phyloP scores from a whole-genome alignment of 2,329 filamentous ascomycete genomes.

The Aspergillus tamarii region DNA sequence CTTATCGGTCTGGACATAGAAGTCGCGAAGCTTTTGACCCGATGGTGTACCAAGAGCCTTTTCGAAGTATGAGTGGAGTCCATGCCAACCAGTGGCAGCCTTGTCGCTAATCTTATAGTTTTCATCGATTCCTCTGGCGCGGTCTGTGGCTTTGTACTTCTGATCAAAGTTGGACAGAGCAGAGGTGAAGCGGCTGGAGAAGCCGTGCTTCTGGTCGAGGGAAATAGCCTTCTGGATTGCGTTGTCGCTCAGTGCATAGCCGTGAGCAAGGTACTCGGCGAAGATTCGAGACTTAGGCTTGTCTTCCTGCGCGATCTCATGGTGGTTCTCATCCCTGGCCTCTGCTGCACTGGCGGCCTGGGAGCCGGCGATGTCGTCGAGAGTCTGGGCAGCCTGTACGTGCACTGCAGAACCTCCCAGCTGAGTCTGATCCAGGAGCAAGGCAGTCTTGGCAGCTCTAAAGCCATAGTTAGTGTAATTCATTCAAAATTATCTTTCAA shows the following conservation, averaged over 20 bases:
- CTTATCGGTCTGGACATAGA: constrained; percentile 82
- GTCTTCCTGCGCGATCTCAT: constrained; percentile 89
- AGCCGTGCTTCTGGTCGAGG: constrained; percentile 86
- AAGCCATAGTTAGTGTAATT: constrained; percentile 8
- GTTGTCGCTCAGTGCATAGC: constrained; percentile 78
- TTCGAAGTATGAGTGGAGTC: constrained; percentile 88
- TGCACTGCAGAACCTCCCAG: constrained; percentile 76
- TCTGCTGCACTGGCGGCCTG: constrained; percentile 60
- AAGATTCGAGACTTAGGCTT: constrained; percentile 93
- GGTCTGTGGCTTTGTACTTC: constrained; percentile 86
- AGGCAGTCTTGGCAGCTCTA: constrained; percentile 87
- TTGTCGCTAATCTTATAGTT: constrained; percentile 80
- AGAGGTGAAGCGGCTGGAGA: constrained; percentile 76
- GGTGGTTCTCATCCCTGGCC: constrained; percentile 56
- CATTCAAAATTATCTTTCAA: not conserved
- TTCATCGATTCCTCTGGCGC: constrained; percentile 79
- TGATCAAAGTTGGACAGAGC: constrained; percentile 77
- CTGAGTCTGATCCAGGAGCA: constrained; percentile 95
- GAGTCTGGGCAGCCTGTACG: constrained; percentile 72
- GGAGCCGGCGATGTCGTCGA: constrained; percentile 65
- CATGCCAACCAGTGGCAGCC: constrained; percentile 67
- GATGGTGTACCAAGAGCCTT: constrained; percentile 86
- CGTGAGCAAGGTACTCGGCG: constrained; percentile 94
- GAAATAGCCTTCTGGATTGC: constrained; percentile 83
- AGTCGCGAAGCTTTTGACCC: constrained; percentile 82